Evolutionary conservation across 805 yeast genomes (phyloP).

Genomic region (Yarrowia deformans): DNA sequence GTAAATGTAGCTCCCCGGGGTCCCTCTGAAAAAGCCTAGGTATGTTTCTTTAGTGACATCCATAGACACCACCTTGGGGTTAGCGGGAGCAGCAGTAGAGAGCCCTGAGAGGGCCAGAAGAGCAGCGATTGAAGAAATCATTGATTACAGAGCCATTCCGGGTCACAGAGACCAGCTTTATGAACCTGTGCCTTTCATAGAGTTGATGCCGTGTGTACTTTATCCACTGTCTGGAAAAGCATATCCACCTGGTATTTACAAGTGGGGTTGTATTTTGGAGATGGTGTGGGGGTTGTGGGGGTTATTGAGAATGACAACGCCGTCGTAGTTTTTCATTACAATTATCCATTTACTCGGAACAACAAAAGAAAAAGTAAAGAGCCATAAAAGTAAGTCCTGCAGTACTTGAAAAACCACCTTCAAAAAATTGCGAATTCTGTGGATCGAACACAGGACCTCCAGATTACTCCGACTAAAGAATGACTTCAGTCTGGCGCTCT

Average conservation of each 20-base stretch:
- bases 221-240: constrained; percentile 1
- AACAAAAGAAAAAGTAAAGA: not conserved
- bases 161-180: too few relatives aligned
- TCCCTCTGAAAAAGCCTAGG: not conserved
- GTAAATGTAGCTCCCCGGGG: not conserved
- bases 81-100: not conserved
- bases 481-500: constrained; percentile 53
- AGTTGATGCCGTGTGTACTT: constrained; percentile 3
- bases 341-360: too few relatives aligned
- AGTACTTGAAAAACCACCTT: too few relatives aligned
- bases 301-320: not conserved
- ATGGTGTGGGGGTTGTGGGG: not conserved
- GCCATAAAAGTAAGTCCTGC: too few relatives aligned
- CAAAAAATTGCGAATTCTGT: constrained; percentile 54
- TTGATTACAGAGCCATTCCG: not conserved
- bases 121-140: not conserved
- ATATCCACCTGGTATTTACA: constrained; percentile 7
- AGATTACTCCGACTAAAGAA: constrained; percentile 52
- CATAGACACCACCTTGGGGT: constrained; percentile 1
- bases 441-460: constrained; percentile 88
- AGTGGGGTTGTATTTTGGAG: not conserved
- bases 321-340: too few relatives aligned
- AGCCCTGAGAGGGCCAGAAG: not conserved
- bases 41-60: not conserved
- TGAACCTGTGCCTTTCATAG: not conserved